Evolutionary conservation across 2,329 filamentous ascomycete genomes (phyloP), one percentile per base, ranked within the genome.

Genomic region (Fusarium sp.): DNA sequence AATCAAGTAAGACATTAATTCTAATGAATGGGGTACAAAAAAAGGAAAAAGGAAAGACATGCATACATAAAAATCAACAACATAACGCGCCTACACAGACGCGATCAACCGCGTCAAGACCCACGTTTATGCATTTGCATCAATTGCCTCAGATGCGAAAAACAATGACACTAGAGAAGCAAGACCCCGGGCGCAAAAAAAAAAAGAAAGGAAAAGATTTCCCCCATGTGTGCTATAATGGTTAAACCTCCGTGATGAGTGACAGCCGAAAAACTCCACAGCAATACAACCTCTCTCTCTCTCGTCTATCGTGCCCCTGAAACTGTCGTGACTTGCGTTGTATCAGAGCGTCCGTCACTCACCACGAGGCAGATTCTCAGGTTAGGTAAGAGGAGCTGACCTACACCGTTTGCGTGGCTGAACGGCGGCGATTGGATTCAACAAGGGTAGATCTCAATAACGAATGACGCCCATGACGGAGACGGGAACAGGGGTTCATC

Each of bases 401-500:
- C 27, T 33, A 7, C 20, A 31, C 20, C 40, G 54, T 46, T 69
- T 59, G 40, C 55, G 18, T 38, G 46, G 57, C 34, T 53, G 25
- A 42, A 34, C 25, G 29, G 33, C 31, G 31, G 31, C 38, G 62
- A 62, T 58, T 38, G 51, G 34, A 51, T 54, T 50, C 42, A 38
- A 42, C 51, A 54, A 58, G 64, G 68, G 68, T 18, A 71, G 68
- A 70, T 70, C 68, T 71, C 58, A 71, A 71, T 70, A 50, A 71
- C 53, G 55, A 23, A 9, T 29, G 14, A 33, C 25, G 7, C 16
- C 16, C 8, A 20, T 20, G 33, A 27, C 38, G 38, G 38, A 44
- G 38, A 44, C 38, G 54, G 25, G 38, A 44, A 57, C 54, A 57
- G 36, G 54, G 49, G 27, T 53, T 29, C 27, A 27, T 27, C 27